Conservation (phyloP, 352 stramenopile genomes). For the Globisporangium cystogenes region DNA sequence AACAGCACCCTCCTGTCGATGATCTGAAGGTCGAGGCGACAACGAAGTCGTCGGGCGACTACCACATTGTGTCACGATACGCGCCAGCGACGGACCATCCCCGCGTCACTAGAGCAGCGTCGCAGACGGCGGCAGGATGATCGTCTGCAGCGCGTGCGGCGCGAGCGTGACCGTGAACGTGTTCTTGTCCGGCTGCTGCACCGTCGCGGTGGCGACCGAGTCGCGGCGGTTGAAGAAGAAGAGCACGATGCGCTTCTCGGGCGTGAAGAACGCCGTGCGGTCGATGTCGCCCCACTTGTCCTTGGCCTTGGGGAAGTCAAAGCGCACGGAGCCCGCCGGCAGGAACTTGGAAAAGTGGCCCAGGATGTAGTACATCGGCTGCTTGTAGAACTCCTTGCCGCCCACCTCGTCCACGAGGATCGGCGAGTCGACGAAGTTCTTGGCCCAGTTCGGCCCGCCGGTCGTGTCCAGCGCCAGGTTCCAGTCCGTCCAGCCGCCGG, state of each 20-base stretch:
- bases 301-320: constrained; percentile 17
- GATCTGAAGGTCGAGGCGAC: no score
- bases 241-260: constrained; percentile 33
- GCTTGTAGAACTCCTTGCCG: constrained; percentile 67
- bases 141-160: neutral
- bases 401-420: constrained; percentile 61
- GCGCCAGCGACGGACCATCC: no score
- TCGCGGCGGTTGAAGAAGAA: constrained; percentile 8
- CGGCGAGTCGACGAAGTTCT: constrained; percentile 62
- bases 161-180: neutral
- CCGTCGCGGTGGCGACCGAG: neutral
- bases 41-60: no score
- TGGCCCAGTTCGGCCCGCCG: constrained; percentile 68
- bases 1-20: no score
- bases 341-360: constrained; percentile 75
- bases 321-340: constrained; percentile 32
- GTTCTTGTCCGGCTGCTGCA: neutral
- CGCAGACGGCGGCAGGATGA: constrained; percentile 4
- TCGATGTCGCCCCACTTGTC: constrained; percentile 15
- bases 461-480: constrained; percentile 75
- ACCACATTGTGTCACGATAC: no score
- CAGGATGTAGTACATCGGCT: constrained; percentile 80
- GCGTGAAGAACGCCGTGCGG: constrained; percentile 37
- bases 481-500: constrained; percentile 84
- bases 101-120: constrained; percentile 3